phyloP scores from a whole-genome alignment of 2,329 filamentous ascomycete genomes.

The Taxawa tesnikishii region DNA sequence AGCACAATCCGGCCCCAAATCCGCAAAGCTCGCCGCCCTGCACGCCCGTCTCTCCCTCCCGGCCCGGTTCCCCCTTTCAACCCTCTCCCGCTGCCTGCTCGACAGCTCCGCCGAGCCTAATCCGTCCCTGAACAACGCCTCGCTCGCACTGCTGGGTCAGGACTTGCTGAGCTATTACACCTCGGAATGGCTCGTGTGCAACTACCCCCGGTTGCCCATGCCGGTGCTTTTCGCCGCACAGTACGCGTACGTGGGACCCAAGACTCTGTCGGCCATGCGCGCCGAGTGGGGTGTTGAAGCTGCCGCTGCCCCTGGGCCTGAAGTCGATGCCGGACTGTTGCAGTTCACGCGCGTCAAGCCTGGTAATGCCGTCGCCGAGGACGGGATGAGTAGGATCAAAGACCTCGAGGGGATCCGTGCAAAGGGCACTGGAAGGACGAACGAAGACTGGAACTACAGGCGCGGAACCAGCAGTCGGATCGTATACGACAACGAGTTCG shows the following conservation, averaged over 20 bases:
- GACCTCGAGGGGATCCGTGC: slow-evolving; percentile 19
- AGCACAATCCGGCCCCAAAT: slow-evolving; percentile 32
- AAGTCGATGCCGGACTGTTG: slow-evolving; percentile 83
- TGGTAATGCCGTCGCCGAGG: slow-evolving; percentile 23
- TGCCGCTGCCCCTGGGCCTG: slow-evolving; percentile 74
- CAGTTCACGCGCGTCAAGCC: slow-evolving; percentile 54
- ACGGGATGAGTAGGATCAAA: slow-evolving; percentile 15
- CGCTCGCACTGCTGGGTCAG: slow-evolving; percentile 67
- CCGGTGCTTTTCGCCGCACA: slow-evolving; percentile 76
- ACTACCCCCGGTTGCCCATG: slow-evolving; percentile 84
- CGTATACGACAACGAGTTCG: slow-evolving; percentile 75
- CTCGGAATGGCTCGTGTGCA: slow-evolving; percentile 75
- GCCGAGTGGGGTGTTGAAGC: slow-evolving; percentile 84
- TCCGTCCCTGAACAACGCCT: slow-evolving; percentile 75
- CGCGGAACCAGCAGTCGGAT: slow-evolving; percentile 65
- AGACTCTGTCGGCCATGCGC: slow-evolving; percentile 60
- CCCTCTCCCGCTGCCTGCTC: slow-evolving; percentile 74
- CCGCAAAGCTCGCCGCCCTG: slow-evolving; percentile 83
- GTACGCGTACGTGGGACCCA: slow-evolving; percentile 68
- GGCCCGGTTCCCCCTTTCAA: slow-evolving; percentile 69
- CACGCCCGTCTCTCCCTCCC: slow-evolving; percentile 81
- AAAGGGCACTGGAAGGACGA: slow-evolving; percentile 25
- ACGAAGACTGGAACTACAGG: slow-evolving; percentile 44
- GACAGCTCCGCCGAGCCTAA: slow-evolving; percentile 73
- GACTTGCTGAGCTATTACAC: slow-evolving; percentile 82